Percentiles rank a stretch among this genome's conserved stretches.
phyloP scores from a whole-genome alignment of 306 rosid species.

The Ceratonia siliqua region DNA sequence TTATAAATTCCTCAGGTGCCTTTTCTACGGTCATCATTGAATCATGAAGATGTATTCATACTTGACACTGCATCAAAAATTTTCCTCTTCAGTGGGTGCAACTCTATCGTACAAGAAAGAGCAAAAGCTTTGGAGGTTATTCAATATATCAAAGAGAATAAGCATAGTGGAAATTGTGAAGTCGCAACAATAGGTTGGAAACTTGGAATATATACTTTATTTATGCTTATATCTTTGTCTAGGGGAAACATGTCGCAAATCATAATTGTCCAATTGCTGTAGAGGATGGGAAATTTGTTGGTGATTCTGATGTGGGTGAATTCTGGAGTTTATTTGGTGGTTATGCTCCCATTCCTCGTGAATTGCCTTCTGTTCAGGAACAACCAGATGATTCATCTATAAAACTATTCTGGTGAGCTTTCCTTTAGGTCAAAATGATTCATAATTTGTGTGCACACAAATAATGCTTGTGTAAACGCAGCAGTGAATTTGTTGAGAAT shows the following conservation, averaged over 20 bases:
- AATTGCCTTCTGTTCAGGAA: slow-evolving; percentile 57
- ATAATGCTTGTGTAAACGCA: slow-evolving; percentile 19
- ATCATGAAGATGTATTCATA: slow-evolving; percentile 86
- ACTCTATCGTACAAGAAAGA: slow-evolving; percentile 91
- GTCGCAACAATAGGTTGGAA: slow-evolving; percentile 90
- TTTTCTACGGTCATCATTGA: slow-evolving; percentile 80
- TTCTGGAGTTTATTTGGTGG: slow-evolving; percentile 99
- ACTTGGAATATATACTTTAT: slow-evolving; percentile 54
- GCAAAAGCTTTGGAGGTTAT: slow-evolving; percentile 96
- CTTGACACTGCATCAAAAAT: slow-evolving; percentile 90
- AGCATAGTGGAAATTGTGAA: slow-evolving; percentile 75
- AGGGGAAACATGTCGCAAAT: slow-evolving; percentile 31
- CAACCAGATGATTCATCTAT: slow-evolving; percentile 41
- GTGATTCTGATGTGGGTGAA: slow-evolving; percentile 93
- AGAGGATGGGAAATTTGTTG: slow-evolving; percentile 98
- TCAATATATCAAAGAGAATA: slow-evolving; percentile 82
- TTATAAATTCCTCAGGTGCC: slow-evolving; percentile 62
- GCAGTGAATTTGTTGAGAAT: neutral
- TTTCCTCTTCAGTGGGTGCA: slow-evolving; percentile 92
- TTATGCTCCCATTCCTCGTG: slow-evolving; percentile 91
- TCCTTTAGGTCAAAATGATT: neutral
- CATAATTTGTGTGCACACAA: neutral
- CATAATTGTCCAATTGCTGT: slow-evolving; percentile 38
- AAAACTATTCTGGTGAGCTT: slow-evolving; percentile 69
- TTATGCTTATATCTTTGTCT: slow-evolving; percentile 12